A percentile compares a stretch with the other conserved stretches of the same genome.
phyloP scores from a whole-genome alignment of 257 asterid genomes.

The Solanum paucissectum region DNA sequence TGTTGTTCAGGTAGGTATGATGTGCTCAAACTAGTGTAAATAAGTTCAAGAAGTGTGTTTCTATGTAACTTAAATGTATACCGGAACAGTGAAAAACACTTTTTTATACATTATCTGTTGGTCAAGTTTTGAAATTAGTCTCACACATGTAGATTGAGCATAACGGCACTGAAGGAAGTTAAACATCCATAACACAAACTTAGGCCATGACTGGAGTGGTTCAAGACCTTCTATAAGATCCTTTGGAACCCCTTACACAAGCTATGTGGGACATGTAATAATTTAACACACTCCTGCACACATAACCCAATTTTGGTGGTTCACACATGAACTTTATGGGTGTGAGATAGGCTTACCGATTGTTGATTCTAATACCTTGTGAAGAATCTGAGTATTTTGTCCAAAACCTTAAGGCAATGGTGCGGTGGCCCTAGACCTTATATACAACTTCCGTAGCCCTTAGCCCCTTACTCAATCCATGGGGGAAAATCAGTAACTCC shows the following conservation, averaged over 20 bases:
- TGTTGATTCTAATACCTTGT: background rate
- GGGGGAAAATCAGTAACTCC: background rate
- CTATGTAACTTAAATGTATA: background rate
- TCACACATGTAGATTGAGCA: background rate
- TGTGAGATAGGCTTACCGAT: background rate
- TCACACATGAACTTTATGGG: background rate
- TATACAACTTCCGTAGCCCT: background rate
- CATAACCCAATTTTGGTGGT: background rate
- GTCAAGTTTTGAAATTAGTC: background rate
- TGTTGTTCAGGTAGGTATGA: slow-evolving; percentile 30
- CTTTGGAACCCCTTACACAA: background rate
- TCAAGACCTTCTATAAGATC: background rate
- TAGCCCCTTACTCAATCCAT: background rate
- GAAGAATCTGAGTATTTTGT: background rate
- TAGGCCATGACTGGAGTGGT: background rate
- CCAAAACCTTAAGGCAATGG: background rate
- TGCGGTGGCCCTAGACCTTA: background rate
- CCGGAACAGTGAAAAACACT: background rate
- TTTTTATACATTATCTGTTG: background rate
- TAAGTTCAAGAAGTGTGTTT: background rate
- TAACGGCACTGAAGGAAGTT: background rate
- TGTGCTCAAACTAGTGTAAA: background rate
- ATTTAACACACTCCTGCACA: background rate
- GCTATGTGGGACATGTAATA: background rate
- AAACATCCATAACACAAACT: background rate